phyloP scores from a whole-genome alignment of 805 yeast species.

The Wickerhamiella australiensis region DNA sequence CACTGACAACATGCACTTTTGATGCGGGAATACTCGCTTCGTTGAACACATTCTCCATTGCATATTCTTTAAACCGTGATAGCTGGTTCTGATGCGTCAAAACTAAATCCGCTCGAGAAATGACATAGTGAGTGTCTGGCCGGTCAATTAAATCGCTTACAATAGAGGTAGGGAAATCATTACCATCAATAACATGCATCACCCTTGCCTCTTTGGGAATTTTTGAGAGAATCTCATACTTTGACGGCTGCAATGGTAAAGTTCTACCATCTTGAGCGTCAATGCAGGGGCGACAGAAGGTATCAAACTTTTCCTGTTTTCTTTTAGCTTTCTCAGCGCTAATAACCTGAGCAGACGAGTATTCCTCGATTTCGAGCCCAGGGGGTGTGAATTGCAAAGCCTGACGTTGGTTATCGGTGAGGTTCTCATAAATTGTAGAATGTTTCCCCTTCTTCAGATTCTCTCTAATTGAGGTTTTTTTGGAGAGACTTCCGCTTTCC shows the following conservation, averaged over 20 bases:
- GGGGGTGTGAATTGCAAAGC: conserved; percentile 13
- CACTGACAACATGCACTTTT: conserved; percentile 41
- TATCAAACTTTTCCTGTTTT: conserved; percentile 11
- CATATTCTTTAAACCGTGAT: conserved; percentile 22
- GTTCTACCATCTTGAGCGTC: conserved; percentile 14
- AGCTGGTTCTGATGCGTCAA: conserved; percentile 23
- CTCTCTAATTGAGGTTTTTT: background rate
- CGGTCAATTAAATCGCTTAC: conserved; percentile 27
- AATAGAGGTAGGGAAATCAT: conserved; percentile 58
- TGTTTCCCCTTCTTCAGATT: background rate
- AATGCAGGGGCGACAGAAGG: conserved; percentile 22
- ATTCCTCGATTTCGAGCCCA: conserved; percentile 4
- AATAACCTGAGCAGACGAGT: background rate
- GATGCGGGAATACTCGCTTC: conserved; percentile 28
- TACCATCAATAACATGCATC: conserved; percentile 50
- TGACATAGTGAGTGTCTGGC: conserved; percentile 25
- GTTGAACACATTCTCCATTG: conserved; percentile 29
- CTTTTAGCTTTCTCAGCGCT: conserved; percentile 2
- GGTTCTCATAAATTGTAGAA: conserved; percentile 2
- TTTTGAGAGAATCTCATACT: conserved; percentile 13
- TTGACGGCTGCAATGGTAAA: conserved; percentile 11
- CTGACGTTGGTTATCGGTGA: conserved; percentile 16
- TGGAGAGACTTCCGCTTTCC: background rate
- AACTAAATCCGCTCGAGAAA: conserved; percentile 36
- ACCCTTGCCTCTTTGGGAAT: conserved; percentile 20